Percentiles rank a stretch among this genome's conserved stretches.
Evolutionary conservation across 305 asterid genomes (phyloP).

Genomic region (Andrographis paniculata): DNA sequence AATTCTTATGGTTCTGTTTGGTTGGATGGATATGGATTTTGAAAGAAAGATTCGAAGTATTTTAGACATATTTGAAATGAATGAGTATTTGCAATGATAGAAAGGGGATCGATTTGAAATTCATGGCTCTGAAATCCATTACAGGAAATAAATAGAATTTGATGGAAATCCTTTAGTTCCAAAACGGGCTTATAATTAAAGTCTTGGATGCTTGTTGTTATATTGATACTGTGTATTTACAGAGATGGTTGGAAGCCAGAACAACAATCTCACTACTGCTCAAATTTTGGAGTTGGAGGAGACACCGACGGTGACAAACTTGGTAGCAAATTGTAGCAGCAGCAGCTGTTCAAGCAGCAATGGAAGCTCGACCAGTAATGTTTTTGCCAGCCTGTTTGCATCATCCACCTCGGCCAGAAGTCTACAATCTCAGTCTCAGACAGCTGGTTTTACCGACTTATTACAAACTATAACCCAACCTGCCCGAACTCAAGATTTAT

Average conservation of each 20-base stretch:
- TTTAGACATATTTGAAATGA: too few species aligned
- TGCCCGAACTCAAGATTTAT: conserved; percentile 24
- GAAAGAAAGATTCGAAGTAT: too few species aligned
- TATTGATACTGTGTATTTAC: background rate
- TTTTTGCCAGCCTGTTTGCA: conserved; percentile 69
- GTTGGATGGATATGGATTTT: too few species aligned
- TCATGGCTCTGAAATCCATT: conserved; percentile 2
- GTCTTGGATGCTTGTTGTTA: background rate
- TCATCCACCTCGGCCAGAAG: conserved; percentile 53
- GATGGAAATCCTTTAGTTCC: too few species aligned
- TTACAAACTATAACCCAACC: conserved; percentile 36
- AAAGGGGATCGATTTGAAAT: too few species aligned
- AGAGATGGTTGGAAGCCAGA: conserved; percentile 40
- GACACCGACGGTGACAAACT: conserved; percentile 24
- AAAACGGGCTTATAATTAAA: conserved; percentile 4
- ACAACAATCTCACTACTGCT: conserved; percentile 24
- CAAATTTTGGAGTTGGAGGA: conserved; percentile 47
- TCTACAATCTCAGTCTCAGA: conserved; percentile 48
- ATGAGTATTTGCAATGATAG: too few species aligned
- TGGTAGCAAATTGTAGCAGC: conserved; percentile 33
- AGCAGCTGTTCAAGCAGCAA: conserved; percentile 47
- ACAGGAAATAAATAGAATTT: background rate
- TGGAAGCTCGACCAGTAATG: conserved; percentile 54
- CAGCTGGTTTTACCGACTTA: conserved; percentile 38
- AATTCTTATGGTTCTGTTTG: too few species aligned